phyloP scores from a whole-genome alignment of 78 protist genomes.

The Isochrysis galbana region DNA sequence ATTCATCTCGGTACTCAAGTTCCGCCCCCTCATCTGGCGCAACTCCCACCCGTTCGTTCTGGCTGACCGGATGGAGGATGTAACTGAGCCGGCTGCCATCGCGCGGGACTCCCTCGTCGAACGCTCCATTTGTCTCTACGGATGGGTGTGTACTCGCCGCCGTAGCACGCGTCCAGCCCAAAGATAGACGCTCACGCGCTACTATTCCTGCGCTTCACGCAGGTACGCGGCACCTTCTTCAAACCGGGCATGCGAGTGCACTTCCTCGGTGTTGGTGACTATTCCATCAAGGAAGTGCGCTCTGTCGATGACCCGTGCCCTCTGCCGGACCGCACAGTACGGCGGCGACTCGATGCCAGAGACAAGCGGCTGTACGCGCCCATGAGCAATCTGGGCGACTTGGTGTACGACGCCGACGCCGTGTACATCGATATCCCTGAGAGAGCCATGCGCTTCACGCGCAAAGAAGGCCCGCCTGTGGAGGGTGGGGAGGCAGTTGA shows the following conservation, averaged over 20 bases:
- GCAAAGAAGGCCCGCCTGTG: neutral
- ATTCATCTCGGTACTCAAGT: constrained; percentile 89
- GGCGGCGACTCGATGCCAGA: constrained; percentile 70
- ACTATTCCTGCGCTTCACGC: no score
- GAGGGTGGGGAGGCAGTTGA: constrained; percentile 58
- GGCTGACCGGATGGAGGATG: constrained; percentile 87
- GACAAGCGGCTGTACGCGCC: constrained; percentile 82
- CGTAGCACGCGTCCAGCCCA: no score
- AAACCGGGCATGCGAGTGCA: constrained; percentile 69
- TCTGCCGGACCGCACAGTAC: constrained; percentile 63
- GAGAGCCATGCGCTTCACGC: constrained; percentile 28
- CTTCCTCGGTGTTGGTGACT: constrained; percentile 97
- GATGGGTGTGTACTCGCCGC: no score
- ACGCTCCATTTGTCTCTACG: constrained; percentile 68
- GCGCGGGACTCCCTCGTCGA: neutral
- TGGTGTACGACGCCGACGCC: constrained; percentile 94
- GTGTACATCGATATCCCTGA: constrained; percentile 87
- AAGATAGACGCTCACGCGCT: no score
- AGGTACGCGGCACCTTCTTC: constrained; percentile 89
- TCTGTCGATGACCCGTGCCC: constrained; percentile 95
- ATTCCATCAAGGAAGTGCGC: constrained; percentile 56
- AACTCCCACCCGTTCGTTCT: constrained; percentile 92
- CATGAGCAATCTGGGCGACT: constrained; percentile 93
- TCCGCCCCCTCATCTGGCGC: constrained; percentile 91
- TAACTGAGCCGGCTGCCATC: constrained; percentile 37